A percentile compares a stretch with the other conserved stretches of the same genome.
Evolutionary conservation across 2,329 filamentous ascomycete species (phyloP).

Genomic region (Conoideocrella luteorostrata): DNA sequence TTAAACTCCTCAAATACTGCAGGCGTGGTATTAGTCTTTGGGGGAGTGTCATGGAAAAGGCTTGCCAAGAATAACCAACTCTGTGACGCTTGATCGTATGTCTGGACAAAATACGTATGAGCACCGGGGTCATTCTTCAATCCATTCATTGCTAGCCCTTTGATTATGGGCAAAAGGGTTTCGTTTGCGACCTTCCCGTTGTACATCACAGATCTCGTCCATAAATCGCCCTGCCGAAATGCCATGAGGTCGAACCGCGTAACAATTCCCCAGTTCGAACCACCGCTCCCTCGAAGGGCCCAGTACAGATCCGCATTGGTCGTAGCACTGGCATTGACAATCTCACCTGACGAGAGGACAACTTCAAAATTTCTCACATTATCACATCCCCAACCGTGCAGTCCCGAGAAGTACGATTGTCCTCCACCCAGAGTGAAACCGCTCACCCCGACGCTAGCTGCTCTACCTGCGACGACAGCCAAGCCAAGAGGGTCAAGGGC

Average conservation of each 20-base stretch:
- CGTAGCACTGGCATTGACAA: no score
- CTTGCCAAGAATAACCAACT: constrained; percentile 11
- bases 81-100: constrained; percentile 4
- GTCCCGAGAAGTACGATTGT: no score
- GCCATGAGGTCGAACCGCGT: constrained; percentile 20
- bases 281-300: no score
- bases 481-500: no score
- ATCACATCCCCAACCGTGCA: no score
- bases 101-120: constrained; percentile 17
- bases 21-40: constrained; percentile 10
- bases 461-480: no score
- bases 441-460: no score
- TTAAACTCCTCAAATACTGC: constrained; percentile 18
- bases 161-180: constrained; percentile 12
- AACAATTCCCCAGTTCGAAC: no score
- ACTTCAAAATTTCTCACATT: no score
- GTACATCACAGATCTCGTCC: constrained; percentile 8
- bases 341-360: no score
- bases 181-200: constrained; percentile 9
- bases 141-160: constrained; percentile 10
- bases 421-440: no score
- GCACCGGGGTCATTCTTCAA: constrained; percentile 14
- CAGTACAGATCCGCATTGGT: no score
- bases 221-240: constrained; percentile 17
- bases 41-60: constrained; percentile 13